These are phyloP conservation scores for Pichia sp. DNA, from an alignment of 1,139 yeast species.

Conservation along the genomic window DNA sequence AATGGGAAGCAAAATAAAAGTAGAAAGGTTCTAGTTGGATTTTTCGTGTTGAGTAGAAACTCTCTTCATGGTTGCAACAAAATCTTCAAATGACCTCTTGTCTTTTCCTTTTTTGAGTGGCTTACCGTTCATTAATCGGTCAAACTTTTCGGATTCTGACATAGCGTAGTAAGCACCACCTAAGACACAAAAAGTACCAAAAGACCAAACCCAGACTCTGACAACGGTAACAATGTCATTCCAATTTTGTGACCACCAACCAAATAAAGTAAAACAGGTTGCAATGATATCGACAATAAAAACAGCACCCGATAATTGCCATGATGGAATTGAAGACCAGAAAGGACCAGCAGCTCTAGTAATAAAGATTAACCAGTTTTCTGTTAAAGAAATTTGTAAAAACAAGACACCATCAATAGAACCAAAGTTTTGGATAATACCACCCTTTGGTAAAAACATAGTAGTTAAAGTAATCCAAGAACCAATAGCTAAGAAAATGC, in stretches of 20 bases:
- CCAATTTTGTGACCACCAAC: conserved; percentile 99
- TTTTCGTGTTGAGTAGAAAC: conserved; percentile 96
- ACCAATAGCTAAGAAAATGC: conserved; percentile 78
- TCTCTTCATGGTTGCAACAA: conserved; percentile 95
- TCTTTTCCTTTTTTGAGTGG: conserved; percentile 59
- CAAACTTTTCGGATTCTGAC: conserved; percentile 83
- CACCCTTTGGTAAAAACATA: conserved; percentile 81
- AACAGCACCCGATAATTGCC: conserved; percentile 95
- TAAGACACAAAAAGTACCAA: conserved; percentile 92
- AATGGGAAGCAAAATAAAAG: too few species aligned
- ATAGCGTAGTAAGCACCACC: conserved; percentile 96
- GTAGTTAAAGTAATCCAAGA: conserved; percentile 90
- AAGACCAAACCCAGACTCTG: conserved; percentile 91
- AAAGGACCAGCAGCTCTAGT: conserved; percentile 95
- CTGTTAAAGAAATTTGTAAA: conserved; percentile 88
- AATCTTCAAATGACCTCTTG: conserved; percentile 84
- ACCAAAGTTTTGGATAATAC: conserved; percentile 94
- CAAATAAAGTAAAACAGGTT: conserved; percentile 86
- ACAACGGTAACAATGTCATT: conserved; percentile 91
- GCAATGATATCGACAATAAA: conserved; percentile 82
- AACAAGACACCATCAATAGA: conserved; percentile 84
- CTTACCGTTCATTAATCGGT: conserved; percentile 91
- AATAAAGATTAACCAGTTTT: conserved; percentile 93
- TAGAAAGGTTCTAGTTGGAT: too few species aligned
- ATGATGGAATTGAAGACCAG: conserved; percentile 89